Base-by-base conservation (phyloP, 2,329 filamentous ascomycete species). In the Achaetomium macrosporum region DNA sequence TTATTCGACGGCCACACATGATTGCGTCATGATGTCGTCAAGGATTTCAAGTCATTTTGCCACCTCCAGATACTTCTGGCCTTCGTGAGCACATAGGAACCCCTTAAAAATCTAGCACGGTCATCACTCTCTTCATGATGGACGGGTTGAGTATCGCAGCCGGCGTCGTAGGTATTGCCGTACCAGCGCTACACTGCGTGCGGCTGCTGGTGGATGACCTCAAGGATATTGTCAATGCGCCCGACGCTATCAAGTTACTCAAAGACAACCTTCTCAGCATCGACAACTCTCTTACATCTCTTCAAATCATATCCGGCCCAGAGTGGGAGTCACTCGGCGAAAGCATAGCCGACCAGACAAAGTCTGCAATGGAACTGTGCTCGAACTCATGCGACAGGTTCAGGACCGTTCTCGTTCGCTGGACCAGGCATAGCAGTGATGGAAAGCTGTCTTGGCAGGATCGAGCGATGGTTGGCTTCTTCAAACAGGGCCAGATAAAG, bases 401-500 rank as follows among this genome's bases (percentile, higher is more conserved):
- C 39, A 61, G 60, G 42, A 55, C 57, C 51, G 60, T 64, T 51
- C 60, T 69, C 47, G 54, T 64, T 48, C 57, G 56, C 44, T 68
- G 65, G 66, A 68, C 66, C 30, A 62, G 62, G 58, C 65, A 67
- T 51, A 67, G 63, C 39, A 47, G 61, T 52, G 62, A 64, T 51
- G 61, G 65, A 43, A 68, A 61, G 47, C 56, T 69, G 25, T 53
- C 62, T 51, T 67, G 58, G 63, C 60, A 56, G 54, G 66, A 68
- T 55, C 60, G 63, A 58, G 60, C 62, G 57, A 68, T 57, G 47
- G 63, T 69, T 20, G 66, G 67, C 54, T 62, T 69, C 59, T 64
- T 69, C 56, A 69, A 65, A 61, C 54, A 69, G 57, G 55, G 58
- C 43, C 57, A 67, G 56, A 57, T 65, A 19, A 67, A 65, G 57